Conservation (phyloP, 2,329 filamentous ascomycete genomes). For the Cladosporium velox region DNA sequence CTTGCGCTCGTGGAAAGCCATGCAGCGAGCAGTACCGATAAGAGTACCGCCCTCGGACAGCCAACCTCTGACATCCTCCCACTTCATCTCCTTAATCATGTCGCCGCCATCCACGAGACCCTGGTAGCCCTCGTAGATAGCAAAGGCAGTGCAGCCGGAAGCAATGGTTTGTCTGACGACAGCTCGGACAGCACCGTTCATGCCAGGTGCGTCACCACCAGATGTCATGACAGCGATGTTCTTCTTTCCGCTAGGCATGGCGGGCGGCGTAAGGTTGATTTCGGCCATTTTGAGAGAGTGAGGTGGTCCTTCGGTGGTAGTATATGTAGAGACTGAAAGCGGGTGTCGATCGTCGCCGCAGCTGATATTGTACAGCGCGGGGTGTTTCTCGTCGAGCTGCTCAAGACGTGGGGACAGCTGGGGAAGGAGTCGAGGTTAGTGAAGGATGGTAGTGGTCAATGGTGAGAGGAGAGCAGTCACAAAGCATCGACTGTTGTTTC, state of each 20-base stretch:
- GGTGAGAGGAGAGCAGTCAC: background rate
- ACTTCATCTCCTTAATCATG: slow-evolving; percentile 83
- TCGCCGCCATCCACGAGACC: slow-evolving; percentile 87
- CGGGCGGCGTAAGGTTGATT: slow-evolving; percentile 34
- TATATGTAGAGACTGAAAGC: background rate
- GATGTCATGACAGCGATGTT: slow-evolving; percentile 90
- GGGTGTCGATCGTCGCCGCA: slow-evolving; percentile 15
- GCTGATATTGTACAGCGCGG: slow-evolving; percentile 12
- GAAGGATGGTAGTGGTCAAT: background rate
- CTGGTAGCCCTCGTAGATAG: slow-evolving; percentile 87
- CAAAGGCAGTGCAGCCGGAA: slow-evolving; percentile 57
- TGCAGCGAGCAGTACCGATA: slow-evolving; percentile 92
- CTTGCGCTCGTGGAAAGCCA: slow-evolving; percentile 84
- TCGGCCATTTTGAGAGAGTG: slow-evolving; percentile 33
- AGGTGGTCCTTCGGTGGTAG: background rate
- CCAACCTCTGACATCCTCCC: slow-evolving; percentile 94
- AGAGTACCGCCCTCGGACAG: slow-evolving; percentile 91
- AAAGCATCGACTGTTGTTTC: slow-evolving; percentile 1
- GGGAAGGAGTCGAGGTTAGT: background rate
- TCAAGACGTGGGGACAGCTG: background rate
- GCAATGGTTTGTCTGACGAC: slow-evolving; percentile 91
- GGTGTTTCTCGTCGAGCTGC: slow-evolving; percentile 3
- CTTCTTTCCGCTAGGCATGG: slow-evolving; percentile 46
- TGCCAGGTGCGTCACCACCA: slow-evolving; percentile 90
- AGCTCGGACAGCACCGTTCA: slow-evolving; percentile 88